A percentile compares a stretch with the other conserved stretches of the same genome.
These are phyloP conservation scores for Coemansia sp. DNA, from an alignment of 192 early-diverging fungal genomes.

Conservation along the genomic window DNA sequence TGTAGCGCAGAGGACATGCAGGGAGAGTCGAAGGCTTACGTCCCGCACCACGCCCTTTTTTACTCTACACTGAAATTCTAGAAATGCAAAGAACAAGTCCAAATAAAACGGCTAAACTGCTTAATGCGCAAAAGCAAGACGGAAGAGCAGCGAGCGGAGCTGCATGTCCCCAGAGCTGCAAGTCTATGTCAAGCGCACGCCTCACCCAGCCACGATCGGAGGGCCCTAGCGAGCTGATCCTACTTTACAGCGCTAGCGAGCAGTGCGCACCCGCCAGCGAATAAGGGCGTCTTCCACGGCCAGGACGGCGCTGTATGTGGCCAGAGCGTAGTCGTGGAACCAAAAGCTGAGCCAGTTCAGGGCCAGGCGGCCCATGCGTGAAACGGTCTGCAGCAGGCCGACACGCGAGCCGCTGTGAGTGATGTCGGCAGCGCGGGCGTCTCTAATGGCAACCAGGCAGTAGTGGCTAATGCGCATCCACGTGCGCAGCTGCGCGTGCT, in stretches of 20 bases:
- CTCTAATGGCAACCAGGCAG: conserved; percentile 37
- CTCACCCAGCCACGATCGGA: too few relatives aligned
- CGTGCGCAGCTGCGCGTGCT: conserved; percentile 35
- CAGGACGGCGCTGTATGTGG: conserved; percentile 10
- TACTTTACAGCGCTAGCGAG: not conserved
- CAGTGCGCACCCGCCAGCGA: conserved; percentile 10
- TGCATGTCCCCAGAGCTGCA: too few relatives aligned
- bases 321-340: conserved; percentile 16
- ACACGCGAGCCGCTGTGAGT: conserved; percentile 11
- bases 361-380: conserved; percentile 7
- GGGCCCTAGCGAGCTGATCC: too few relatives aligned
- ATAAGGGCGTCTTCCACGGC: conserved; percentile 18
- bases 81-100: too few relatives aligned
- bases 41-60: too few relatives aligned
- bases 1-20: conserved; percentile 29
- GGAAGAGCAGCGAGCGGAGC: too few relatives aligned
- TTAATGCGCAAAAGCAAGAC: too few relatives aligned
- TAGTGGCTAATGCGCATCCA: conserved; percentile 44
- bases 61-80: not conserved
- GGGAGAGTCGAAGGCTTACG: too few relatives aligned
- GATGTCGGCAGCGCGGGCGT: conserved; percentile 33
- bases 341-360: conserved; percentile 32
- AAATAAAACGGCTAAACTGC: too few relatives aligned
- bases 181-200: too few relatives aligned
- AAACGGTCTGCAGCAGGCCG: not conserved